Conservation (phyloP, 2,329 filamentous ascomycete species). For the Apiospora rasikravindrae region DNA sequence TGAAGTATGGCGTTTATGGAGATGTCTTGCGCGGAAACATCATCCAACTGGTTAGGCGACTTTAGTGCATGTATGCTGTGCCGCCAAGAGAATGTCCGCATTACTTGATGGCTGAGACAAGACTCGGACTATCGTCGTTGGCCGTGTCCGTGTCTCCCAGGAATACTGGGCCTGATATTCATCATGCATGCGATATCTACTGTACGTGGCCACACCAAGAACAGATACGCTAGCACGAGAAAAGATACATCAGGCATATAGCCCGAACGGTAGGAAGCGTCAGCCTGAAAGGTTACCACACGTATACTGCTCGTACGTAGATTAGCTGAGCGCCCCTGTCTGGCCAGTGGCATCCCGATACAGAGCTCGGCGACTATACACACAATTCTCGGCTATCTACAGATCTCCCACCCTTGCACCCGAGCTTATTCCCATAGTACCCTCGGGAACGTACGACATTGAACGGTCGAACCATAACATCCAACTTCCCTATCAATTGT, state of each 20-base stretch:
- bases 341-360: background rate
- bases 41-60: background rate
- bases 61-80: background rate
- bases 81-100: background rate
- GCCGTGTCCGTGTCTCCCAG: background rate
- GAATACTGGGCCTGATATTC: background rate
- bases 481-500: background rate
- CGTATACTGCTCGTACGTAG: background rate
- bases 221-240: background rate
- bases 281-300: background rate
- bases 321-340: background rate
- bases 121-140: too few species aligned
- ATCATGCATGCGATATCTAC: background rate
- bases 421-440: background rate
- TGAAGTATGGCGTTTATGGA: background rate
- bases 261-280: background rate
- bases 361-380: background rate
- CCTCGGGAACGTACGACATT: slow-evolving; percentile 9
- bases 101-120: background rate
- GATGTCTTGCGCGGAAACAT: background rate
- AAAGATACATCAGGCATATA: background rate
- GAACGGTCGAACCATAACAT: slow-evolving; percentile 13
- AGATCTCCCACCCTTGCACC: slow-evolving; percentile 9
- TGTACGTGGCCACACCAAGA: background rate
- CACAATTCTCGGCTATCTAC: slow-evolving; percentile 1